These are phyloP conservation scores for Amanita rimosa DNA, from an alignment of 768 basidiomycete genomes.

Conservation along the genomic window DNA sequence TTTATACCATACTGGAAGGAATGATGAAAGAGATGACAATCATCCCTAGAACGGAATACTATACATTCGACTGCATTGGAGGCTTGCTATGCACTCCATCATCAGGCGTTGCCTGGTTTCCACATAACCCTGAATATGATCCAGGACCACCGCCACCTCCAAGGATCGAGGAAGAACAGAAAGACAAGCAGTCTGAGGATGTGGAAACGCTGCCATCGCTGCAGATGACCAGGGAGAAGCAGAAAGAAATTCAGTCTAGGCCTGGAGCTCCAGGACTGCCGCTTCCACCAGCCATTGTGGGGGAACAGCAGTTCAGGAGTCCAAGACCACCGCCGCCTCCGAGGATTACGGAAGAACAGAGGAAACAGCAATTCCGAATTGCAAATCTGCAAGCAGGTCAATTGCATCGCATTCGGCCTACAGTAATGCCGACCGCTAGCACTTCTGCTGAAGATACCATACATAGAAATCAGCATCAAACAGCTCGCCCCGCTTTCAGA, in stretches of 20 bases:
- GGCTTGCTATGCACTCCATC: conserved; percentile 35
- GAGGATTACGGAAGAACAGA: background rate
- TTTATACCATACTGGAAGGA: conserved; percentile 34
- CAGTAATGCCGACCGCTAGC: background rate
- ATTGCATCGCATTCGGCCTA: background rate
- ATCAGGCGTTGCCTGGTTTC: conserved; percentile 35
- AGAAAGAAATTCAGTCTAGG: background rate
- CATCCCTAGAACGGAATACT: conserved; percentile 31
- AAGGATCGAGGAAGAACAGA: conserved; percentile 1
- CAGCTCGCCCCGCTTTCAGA: background rate
- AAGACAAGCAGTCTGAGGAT: too few species aligned
- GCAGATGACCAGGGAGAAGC: background rate
- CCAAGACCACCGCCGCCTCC: too few species aligned
- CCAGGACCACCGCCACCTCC: conserved; percentile 44
- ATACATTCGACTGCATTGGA: conserved; percentile 41
- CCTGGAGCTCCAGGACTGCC: too few species aligned
- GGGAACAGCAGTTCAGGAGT: too few species aligned
- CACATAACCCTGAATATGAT: conserved; percentile 59
- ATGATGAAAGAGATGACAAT: conserved; percentile 27
- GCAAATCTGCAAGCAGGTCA: background rate
- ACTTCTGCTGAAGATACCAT: background rate
- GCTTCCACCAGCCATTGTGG: too few species aligned
- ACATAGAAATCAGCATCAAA: background rate
- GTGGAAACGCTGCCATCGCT: too few species aligned
- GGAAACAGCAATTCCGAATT: too few species aligned